Conservation (phyloP, 2,329 filamentous ascomycete species). For the Ophiostoma sp. region DNA sequence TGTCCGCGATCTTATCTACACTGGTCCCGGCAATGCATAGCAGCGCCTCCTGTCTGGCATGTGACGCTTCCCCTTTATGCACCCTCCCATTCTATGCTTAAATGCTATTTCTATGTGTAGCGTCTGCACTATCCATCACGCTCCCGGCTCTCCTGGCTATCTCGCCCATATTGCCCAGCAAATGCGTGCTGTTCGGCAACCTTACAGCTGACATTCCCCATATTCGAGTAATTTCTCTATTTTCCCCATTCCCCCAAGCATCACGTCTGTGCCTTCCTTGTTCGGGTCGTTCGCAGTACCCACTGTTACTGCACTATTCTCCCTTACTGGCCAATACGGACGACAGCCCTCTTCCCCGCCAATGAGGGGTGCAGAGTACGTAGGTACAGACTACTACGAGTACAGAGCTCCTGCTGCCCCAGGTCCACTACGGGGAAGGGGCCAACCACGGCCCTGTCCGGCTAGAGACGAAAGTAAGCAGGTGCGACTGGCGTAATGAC, state of each 20-base stretch:
- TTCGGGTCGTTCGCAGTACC: neutral
- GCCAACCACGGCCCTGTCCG: constrained; percentile 5
- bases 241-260: constrained; percentile 12
- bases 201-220: constrained; percentile 15
- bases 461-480: constrained; percentile 7
- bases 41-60: neutral
- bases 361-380: constrained; percentile 17
- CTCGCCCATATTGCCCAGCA: no score
- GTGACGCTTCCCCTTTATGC: neutral
- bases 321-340: constrained; percentile 16
- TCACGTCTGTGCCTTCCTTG: neutral
- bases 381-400: neutral
- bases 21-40: neutral
- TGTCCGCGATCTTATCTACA: neutral
- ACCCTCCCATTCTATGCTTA: neutral
- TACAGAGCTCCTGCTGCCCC: neutral
- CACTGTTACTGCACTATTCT: neutral
- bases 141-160: no score
- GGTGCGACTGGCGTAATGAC: neutral
- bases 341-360: constrained; percentile 16
- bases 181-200: neutral
- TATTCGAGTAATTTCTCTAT: constrained; percentile 7
- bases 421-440: neutral
- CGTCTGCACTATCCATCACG: neutral
- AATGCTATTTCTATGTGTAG: neutral